These are phyloP conservation scores for Globisporangium alternatum DNA, from an alignment of 352 stramenopile genomes.

Conservation along the genomic window DNA sequence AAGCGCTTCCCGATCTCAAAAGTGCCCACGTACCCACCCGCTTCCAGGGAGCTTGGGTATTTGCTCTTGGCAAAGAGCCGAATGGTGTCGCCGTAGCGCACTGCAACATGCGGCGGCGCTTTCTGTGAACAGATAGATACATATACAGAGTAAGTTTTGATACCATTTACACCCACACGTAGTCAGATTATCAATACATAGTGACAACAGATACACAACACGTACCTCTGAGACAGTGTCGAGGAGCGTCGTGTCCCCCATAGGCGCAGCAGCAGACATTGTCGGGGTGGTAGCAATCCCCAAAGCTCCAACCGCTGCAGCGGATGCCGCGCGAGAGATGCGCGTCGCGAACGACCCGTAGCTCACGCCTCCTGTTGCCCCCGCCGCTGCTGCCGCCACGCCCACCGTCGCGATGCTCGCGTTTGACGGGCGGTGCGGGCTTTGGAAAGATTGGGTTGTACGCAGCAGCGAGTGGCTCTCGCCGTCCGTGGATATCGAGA, in stretches of 20 bases:
- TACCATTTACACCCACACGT: neutral
- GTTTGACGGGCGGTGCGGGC: neutral
- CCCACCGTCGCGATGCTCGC: conserved; percentile 4
- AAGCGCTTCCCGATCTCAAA: conserved; percentile 67
- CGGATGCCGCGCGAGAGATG: conserved; percentile 14
- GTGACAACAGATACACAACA: neutral
- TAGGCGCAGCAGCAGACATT: neutral
- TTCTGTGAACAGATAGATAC: conserved; percentile 30
- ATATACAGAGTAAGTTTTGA: conserved; percentile 30
- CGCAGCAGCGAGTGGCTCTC: neutral
- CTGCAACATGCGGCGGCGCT: conserved; percentile 56
- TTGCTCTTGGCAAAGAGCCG: conserved; percentile 65
- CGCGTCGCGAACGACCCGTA: conserved; percentile 18
- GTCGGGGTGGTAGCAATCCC: neutral
- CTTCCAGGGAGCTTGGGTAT: conserved; percentile 27
- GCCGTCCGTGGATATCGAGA: neutral
- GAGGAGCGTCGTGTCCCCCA: neutral
- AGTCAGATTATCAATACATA: neutral
- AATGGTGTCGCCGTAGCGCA: conserved; percentile 69
- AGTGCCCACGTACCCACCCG: conserved; percentile 65
- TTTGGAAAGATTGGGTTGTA: neutral
- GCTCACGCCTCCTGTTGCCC: conserved; percentile 4
- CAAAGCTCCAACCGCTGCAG: conserved; percentile 7
- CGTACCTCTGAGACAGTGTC: conserved; percentile 19
- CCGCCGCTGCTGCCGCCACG: conserved; percentile 8